Conservation (phyloP, 2,329 filamentous ascomycete species). For the Pseudogymnoascus sp. region DNA sequence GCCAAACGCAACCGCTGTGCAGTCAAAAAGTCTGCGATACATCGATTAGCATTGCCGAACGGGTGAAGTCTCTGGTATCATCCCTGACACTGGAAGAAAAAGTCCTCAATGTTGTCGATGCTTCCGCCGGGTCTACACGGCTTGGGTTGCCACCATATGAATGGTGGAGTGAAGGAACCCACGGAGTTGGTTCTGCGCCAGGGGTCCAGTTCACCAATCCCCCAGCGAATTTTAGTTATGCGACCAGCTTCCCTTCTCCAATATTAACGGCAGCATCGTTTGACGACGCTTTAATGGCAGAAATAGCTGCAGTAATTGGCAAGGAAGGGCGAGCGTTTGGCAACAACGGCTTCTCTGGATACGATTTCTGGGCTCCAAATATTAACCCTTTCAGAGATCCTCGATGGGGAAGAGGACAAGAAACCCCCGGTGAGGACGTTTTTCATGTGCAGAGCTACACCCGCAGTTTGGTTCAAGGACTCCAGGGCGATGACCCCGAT, state of each 20-base stretch:
- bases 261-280: conserved; percentile 57
- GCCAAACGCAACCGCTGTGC: neutral
- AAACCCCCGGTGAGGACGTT: conserved; percentile 53
- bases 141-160: conserved; percentile 17
- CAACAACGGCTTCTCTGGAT: conserved; percentile 48
- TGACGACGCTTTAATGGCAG: conserved; percentile 52
- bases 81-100: conserved; percentile 4
- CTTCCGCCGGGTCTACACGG: conserved; percentile 16
- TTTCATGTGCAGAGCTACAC: conserved; percentile 45
- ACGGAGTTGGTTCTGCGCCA: conserved; percentile 49
- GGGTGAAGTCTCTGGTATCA: conserved; percentile 18
- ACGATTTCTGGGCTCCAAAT: conserved; percentile 60
- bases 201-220: conserved; percentile 48
- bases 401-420: conserved; percentile 54
- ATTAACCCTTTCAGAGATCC: conserved; percentile 60
- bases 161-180: conserved; percentile 53
- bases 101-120: conserved; percentile 10
- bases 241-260: conserved; percentile 59
- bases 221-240: conserved; percentile 46
- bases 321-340: conserved; percentile 60
- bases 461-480: conserved; percentile 44
- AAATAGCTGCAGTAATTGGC: conserved; percentile 47
- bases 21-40: conserved; percentile 5
- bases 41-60: neutral
- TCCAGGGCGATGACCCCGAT: conserved; percentile 42